phyloP scores from a whole-genome alignment of 805 yeast genomes.

The Wickerhamiella azymoides region DNA sequence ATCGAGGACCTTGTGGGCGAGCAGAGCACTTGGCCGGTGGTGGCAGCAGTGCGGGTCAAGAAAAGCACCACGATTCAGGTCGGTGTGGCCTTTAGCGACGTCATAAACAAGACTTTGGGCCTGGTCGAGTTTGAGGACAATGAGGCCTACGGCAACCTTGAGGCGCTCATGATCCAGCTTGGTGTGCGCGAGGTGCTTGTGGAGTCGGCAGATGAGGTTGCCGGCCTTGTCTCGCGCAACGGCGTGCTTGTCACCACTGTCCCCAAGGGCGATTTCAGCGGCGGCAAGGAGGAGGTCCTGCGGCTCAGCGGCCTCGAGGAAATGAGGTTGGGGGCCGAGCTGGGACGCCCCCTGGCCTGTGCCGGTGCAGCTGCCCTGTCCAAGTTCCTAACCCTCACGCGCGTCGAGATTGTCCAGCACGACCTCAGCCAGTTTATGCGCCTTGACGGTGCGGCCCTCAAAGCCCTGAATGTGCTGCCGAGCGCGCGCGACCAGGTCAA shows the following conservation, averaged over 20 bases:
- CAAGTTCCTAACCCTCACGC: constrained; percentile 51
- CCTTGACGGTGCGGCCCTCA: constrained; percentile 78
- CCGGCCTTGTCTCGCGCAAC: constrained; percentile 63
- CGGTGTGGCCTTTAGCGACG: constrained; percentile 72
- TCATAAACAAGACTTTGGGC: constrained; percentile 51
- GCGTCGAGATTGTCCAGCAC: constrained; percentile 46
- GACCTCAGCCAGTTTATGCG: constrained; percentile 73
- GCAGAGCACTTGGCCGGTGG: constrained; percentile 34
- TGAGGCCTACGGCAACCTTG: constrained; percentile 75
- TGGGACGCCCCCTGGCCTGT: constrained; percentile 38
- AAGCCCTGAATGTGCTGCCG: constrained; percentile 79
- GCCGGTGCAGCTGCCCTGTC: constrained; percentile 56
- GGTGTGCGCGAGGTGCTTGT: constrained; percentile 78
- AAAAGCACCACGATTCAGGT: constrained; percentile 37
- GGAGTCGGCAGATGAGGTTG: constrained; percentile 42
- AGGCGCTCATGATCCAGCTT: constrained; percentile 71
- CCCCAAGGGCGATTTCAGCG: constrained; percentile 40
- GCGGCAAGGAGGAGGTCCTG: constrained; percentile 59
- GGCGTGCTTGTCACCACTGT: constrained; percentile 55
- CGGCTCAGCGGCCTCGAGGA: constrained; percentile 42
- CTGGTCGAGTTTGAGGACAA: constrained; percentile 73
- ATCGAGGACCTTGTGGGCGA: constrained; percentile 56
- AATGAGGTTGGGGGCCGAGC: constrained; percentile 30
- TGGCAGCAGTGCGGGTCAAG: constrained; percentile 37
- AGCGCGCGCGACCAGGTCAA: constrained; percentile 33